Base-by-base conservation (phyloP, 495 filamentous ascomycete genomes). In the Penicillium samsonianum region DNA sequence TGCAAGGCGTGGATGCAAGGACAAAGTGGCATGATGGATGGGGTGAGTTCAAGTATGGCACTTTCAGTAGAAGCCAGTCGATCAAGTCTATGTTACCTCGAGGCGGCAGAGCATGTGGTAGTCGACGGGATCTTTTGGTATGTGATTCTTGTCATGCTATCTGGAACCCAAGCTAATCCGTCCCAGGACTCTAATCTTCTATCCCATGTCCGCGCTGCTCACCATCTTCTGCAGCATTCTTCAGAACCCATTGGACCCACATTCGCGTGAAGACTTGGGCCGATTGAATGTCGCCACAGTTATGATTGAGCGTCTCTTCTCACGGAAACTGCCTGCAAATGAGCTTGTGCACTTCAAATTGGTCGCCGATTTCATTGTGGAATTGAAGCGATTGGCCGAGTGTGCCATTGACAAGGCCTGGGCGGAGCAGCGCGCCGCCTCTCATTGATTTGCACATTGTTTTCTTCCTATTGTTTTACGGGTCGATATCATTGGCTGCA, bases 61-160 rank as follows among this genome's bases (percentile, higher is more conserved):
- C 61, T 83, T 3, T 77, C 76, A 5, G 77, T 83, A 26, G 80
- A 82, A 45, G 80, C 80, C 0, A 81, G 79, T 58, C 78, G 80
- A 6, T 80, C 76, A 1, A 81, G 78, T 0, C 53, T 83, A 5
- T 63, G 77, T 19, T 82, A 78, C 46, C 59, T 82, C 2, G 68
- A 76, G 30, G 67, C 71, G 0, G 67, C 73, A 10, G 69, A 74
- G 4, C 67, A 74, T 56, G 72, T 72, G 0, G 61, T 82, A 7
- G 62, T 74, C 1, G 73, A 73, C 0, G 75, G 78, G 22, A 70
- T 78, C 1, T 80, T 80, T 48, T 82, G 79, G 80, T 81, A 62
- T 41, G 69, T 59, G 6, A 14, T 48, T 20, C 7, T 17, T 1
- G 17, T 33, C 16, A 30, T 30, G 12, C 12, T 23, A 4, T 40